Conservation (phyloP, 148 eudicot genomes). For the Rhododendron molle region DNA sequence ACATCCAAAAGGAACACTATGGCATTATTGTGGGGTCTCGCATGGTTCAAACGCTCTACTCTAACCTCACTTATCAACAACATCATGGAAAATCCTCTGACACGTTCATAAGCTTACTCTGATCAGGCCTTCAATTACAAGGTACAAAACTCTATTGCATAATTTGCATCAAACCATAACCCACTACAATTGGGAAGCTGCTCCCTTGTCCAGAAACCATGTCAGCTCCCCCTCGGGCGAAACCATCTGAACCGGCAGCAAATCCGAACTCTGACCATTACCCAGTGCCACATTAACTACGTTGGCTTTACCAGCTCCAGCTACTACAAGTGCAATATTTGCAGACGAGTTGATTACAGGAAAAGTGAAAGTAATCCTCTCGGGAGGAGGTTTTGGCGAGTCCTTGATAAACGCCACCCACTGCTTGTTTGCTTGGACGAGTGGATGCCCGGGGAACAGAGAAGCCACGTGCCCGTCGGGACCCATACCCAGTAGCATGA, state of each 20-base stretch:
- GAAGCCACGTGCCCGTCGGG: conserved; percentile 69
- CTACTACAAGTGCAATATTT: conserved; percentile 33
- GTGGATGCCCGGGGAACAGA: conserved; percentile 54
- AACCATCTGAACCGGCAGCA: conserved; percentile 42
- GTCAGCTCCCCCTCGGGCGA: conserved; percentile 43
- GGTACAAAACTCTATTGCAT: neutral
- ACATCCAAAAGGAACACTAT: neutral
- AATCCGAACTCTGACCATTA: conserved; percentile 20
- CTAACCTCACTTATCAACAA: neutral
- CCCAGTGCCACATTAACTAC: conserved; percentile 35
- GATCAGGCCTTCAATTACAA: neutral
- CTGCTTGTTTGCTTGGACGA: conserved; percentile 35
- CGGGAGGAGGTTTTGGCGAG: conserved; percentile 65
- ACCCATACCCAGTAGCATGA: conserved; percentile 65
- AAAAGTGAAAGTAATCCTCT: conserved; percentile 60
- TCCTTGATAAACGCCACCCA: conserved; percentile 59
- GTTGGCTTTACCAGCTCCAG: conserved; percentile 39
- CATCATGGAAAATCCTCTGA: neutral
- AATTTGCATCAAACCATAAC: neutral
- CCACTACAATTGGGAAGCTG: conserved; percentile 40
- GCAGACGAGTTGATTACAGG: conserved; percentile 52
- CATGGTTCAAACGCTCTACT: neutral
- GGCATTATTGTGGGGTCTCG: neutral
- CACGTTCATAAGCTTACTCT: neutral
- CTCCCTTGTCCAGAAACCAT: conserved; percentile 48